Percentiles rank a stretch among this genome's conserved stretches.
Evolutionary conservation across 345 rosid species (phyloP).

Genomic region (Hibiscus mutabilis): DNA sequence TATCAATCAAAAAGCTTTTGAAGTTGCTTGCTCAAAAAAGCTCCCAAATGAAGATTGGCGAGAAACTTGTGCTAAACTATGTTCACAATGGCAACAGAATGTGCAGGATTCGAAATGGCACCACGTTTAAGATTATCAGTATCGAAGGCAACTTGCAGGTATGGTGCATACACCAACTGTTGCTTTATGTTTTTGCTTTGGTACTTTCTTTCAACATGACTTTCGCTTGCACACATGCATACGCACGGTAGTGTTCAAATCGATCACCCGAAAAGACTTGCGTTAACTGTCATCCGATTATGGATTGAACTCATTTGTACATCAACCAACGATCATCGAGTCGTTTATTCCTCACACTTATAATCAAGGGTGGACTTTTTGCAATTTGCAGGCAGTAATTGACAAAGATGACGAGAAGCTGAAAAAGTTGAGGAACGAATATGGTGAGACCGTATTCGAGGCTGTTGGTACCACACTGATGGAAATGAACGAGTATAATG

Average conservation of each 20-base stretch:
- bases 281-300: not conserved
- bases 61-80: constrained; percentile 13
- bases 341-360: too few relatives aligned
- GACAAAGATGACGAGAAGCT: constrained; percentile 18
- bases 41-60: constrained; percentile 9
- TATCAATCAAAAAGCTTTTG: constrained; percentile 19
- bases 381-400: constrained; percentile 12
- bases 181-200: not conserved
- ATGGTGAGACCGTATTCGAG: constrained; percentile 17
- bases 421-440: constrained; percentile 15
- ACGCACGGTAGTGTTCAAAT: not conserved
- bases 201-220: not conserved
- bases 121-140: constrained; percentile 14
- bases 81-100: constrained; percentile 20
- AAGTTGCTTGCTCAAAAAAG: constrained; percentile 10
- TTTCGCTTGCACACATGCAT: not conserved
- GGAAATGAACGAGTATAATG: constrained; percentile 29
- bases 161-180: not conserved
- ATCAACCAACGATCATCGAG: too few relatives aligned
- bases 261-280: not conserved
- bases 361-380: too few relatives aligned
- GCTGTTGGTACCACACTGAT: constrained; percentile 24
- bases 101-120: constrained; percentile 20
- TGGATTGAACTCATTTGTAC: not conserved
- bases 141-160: constrained; percentile 12